Evolutionary conservation across 331 rosid species (phyloP).

Genomic region (Arachis monticola): DNA sequence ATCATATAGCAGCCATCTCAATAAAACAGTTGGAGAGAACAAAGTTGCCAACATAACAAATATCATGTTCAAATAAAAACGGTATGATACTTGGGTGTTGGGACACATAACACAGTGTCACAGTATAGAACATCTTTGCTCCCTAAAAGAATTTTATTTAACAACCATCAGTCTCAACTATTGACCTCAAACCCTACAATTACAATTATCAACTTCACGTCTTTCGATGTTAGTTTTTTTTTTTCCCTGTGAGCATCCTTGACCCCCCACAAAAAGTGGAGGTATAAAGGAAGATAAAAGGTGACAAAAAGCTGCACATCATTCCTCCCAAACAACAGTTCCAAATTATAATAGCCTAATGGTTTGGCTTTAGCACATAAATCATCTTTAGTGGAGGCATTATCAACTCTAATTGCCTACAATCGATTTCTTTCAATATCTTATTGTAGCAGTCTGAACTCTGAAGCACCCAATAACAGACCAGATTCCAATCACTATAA

Average conservation of each 20-base stretch:
- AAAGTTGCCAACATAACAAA: slow-evolving; percentile 15
- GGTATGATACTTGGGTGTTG: neutral
- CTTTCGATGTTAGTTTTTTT: neutral
- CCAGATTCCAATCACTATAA: neutral
- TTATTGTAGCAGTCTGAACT: neutral
- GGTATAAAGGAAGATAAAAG: slow-evolving; percentile 10
- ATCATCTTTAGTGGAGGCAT: neutral
- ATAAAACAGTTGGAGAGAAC: no score
- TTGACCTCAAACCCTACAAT: slow-evolving; percentile 25
- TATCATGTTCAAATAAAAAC: neutral
- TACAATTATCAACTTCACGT: neutral
- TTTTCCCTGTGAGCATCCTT: neutral
- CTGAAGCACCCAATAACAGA: slow-evolving; percentile 12
- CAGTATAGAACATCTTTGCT: slow-evolving; percentile 1
- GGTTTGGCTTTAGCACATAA: slow-evolving; percentile 8
- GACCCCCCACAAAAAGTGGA: slow-evolving; percentile 16
- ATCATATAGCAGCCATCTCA: no score
- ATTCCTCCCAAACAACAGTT: slow-evolving; percentile 18
- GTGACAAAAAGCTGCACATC: neutral
- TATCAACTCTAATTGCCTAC: slow-evolving; percentile 3
- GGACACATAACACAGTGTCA: neutral
- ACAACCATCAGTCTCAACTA: slow-evolving; percentile 1
- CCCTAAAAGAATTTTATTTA: neutral
- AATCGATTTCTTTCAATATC: slow-evolving; percentile 12
- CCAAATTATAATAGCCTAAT: slow-evolving; percentile 4